Conservation (phyloP, 208 protist species). For the Wallacemonas sp. region DNA sequence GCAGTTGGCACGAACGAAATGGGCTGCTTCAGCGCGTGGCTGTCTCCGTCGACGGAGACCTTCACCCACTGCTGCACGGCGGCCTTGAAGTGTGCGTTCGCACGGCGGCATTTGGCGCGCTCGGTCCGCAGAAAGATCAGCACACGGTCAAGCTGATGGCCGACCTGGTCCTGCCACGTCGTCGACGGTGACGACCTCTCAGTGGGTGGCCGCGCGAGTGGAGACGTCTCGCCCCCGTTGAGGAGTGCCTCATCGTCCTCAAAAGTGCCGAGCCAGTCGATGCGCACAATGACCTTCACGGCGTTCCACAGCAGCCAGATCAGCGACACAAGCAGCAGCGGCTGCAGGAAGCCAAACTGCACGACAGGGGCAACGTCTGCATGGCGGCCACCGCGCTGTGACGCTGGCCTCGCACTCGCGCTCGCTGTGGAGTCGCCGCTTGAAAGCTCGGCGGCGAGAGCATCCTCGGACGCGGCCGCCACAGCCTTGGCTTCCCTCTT, state of each 20-base stretch:
- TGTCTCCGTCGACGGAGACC: background rate
- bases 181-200: too few species aligned
- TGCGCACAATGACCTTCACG: background rate
- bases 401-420: too few species aligned
- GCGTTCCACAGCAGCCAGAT: background rate
- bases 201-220: background rate
- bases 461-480: conserved; percentile 8
- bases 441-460: background rate
- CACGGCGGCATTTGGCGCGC: background rate
- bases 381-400: background rate
- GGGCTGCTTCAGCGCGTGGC: background rate
- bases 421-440: too few species aligned
- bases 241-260: conserved; percentile 2
- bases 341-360: background rate
- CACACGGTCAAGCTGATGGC: background rate
- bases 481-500: too few species aligned
- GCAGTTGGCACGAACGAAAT: background rate
- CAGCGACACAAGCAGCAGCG: background rate
- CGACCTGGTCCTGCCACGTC: background rate
- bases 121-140: background rate
- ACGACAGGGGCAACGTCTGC: background rate
- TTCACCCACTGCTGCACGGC: background rate
- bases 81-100: background rate
- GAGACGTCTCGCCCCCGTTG: background rate
- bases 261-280: conserved; percentile 11